These are phyloP conservation scores for Anthoceros angustus DNA, from an alignment of 225 moss, liverwort and hornwort genomes.

Conservation along the genomic window DNA sequence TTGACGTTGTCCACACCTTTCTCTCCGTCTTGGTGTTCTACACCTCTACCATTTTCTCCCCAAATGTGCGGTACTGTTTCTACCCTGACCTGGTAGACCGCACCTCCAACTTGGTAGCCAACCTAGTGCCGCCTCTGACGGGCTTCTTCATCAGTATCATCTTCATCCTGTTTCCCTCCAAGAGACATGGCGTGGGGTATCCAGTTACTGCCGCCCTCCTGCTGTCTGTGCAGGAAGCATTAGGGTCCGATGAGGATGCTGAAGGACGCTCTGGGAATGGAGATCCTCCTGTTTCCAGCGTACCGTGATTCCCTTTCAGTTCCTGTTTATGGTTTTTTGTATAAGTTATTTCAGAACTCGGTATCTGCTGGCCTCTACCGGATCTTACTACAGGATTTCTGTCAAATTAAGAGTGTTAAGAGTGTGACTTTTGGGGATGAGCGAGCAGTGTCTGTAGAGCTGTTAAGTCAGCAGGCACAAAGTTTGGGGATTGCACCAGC, in stretches of 20 bases:
- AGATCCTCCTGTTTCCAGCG: no score
- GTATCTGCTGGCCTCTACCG: no score
- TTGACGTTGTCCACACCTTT: constrained; percentile 30
- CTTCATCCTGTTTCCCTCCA: background rate
- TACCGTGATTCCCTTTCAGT: no score
- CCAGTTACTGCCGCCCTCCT: background rate
- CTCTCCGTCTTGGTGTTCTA: constrained; percentile 19
- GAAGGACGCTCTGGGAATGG: background rate
- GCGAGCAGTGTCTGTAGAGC: no score
- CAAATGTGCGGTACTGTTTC: constrained; percentile 34
- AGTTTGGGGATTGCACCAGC: no score
- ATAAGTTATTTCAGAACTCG: no score
- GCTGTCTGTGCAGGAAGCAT: background rate
- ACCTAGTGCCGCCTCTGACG: constrained; percentile 26
- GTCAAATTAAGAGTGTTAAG: no score
- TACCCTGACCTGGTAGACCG: constrained; percentile 28
- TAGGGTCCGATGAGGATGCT: background rate
- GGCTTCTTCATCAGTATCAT: constrained; percentile 18
- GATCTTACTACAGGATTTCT: no score
- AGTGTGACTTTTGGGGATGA: no score
- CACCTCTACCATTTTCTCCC: constrained; percentile 43
- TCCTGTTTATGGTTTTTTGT: no score
- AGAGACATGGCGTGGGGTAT: background rate
- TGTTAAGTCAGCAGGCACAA: no score
- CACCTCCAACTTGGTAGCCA: constrained; percentile 32